These are phyloP conservation scores for Madurella fahalii DNA, from an alignment of 2,329 filamentous ascomycete genomes.

Conservation along the genomic window DNA sequence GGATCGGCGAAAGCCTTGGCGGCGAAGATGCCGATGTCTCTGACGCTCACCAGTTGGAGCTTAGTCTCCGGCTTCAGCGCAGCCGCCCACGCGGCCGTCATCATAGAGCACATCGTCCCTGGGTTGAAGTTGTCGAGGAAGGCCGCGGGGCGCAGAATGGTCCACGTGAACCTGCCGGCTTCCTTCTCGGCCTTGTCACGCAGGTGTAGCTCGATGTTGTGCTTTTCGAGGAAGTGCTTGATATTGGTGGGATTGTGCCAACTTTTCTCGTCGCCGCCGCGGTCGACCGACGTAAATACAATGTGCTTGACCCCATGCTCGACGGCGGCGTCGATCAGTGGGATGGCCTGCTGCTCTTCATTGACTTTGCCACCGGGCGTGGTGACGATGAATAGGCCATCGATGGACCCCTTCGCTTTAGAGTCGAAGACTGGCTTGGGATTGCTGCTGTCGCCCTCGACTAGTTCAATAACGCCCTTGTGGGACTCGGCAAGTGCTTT, in stretches of 20 bases:
- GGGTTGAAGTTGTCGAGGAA: conserved; percentile 41
- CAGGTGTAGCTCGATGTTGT: conserved; percentile 56
- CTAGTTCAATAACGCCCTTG: conserved; percentile 29
- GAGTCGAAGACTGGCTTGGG: conserved; percentile 34
- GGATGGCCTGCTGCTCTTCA: conserved; percentile 34
- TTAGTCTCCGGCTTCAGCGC: conserved; percentile 26
- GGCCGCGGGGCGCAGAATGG: conserved; percentile 37
- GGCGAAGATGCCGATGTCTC: conserved; percentile 37
- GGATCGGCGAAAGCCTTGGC: conserved; percentile 31
- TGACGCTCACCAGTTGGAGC: conserved; percentile 37
- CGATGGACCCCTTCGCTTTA: conserved; percentile 29
- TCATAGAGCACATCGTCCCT: conserved; percentile 31
- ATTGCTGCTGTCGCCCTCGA: conserved; percentile 33
- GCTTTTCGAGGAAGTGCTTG: conserved; percentile 41
- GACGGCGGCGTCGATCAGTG: conserved; percentile 34
- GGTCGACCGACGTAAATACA: conserved; percentile 31
- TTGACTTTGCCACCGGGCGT: conserved; percentile 24
- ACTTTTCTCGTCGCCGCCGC: conserved; percentile 29
- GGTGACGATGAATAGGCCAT: conserved; percentile 34
- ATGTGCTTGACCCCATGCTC: conserved; percentile 31
- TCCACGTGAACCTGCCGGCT: conserved; percentile 31
- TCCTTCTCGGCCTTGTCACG: conserved; percentile 32
- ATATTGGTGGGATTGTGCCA: conserved; percentile 29
- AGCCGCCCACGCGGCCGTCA: conserved; percentile 32
- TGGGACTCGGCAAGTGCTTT: conserved; percentile 36